Base-by-base conservation (phyloP, 139 green algal genomes). In the Chlorella sp. region DNA sequence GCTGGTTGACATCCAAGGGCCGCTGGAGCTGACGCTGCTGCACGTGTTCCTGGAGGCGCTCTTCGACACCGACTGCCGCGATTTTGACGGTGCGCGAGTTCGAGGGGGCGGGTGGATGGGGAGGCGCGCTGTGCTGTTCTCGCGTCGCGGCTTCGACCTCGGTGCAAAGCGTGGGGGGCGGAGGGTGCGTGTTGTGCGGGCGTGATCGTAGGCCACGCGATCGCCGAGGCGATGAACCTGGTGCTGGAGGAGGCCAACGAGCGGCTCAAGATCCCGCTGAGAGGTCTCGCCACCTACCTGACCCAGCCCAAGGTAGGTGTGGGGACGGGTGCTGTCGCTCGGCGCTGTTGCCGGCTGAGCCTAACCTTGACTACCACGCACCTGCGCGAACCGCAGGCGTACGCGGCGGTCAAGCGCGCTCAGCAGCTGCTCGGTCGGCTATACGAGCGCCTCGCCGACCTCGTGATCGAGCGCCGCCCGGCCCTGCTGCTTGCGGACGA, bases 1-100 rank as follows among this genome's bases (percentile, higher is more conserved):
- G 32, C 32, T 22, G 5, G 23, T 70, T 2, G 32, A 70, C 67
- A 74, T 79, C 27, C 75, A 74, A 42, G 60, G 76, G 30, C 62
- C 72, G 51, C 70, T 88, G 59, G 82, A 88, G 78, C 76, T 82
- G 63, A 72, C 70, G 34, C 72, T 88, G 82, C 76, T 88, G 33
- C 74, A 85, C 24, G 82, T 88, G 51, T 85, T 85, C 66, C 49
- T 88, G 49, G 82, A 88, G 82, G 82, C 72, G 4, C 78, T 88
- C 62, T 88, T 85, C 69, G 82, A 74, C 50, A 61, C 83, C 5
- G 10, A 31, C 5, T 23, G 67, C 1, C 33, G 78, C 10, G 34
- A 75, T 29, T 82, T 82, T 33, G n/a, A n/a, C n/a, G n/a, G n/a
- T n/a, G n/a, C n/a, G n/a, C n/a, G n/a, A n/a, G n/a, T n/a, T n/a